These are phyloP conservation scores for Chlorella variabilis DNA, from an alignment of 163 green algal genomes.

Conservation along the genomic window DNA sequence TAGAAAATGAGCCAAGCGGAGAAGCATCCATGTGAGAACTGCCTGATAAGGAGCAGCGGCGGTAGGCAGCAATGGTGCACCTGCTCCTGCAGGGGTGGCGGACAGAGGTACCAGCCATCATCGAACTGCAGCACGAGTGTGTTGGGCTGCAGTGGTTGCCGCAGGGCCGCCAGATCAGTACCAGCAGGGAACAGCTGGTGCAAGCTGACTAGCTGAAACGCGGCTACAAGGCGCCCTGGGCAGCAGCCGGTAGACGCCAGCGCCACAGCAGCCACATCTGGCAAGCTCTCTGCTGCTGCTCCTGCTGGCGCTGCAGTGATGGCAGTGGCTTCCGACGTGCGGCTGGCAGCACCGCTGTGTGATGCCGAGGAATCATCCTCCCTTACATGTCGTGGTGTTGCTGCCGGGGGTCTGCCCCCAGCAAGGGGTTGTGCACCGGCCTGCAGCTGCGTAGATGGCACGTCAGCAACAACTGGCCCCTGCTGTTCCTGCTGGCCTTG, in stretches of 20 bases:
- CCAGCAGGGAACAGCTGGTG: conserved; percentile 18
- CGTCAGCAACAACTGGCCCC: too few relatives aligned
- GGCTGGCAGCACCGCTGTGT: too few relatives aligned
- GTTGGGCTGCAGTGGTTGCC: conserved; percentile 19
- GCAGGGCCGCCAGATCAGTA: conserved; percentile 9
- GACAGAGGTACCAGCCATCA: conserved; percentile 7
- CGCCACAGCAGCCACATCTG: background rate
- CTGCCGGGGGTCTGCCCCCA: too few relatives aligned
- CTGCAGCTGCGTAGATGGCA: too few relatives aligned
- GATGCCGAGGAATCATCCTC: too few relatives aligned
- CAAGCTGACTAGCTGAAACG: conserved; percentile 24
- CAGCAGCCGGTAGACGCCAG: conserved; percentile 12
- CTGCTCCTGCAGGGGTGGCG: conserved; percentile 4
- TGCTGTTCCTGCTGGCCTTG: background rate
- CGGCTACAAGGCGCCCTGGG: conserved; percentile 12
- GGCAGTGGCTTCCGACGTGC: too few relatives aligned
- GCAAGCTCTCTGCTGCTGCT: background rate
- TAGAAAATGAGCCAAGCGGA: too few relatives aligned
- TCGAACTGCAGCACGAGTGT: conserved; percentile 31
- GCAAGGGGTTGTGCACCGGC: too few relatives aligned
- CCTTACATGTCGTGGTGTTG: too few relatives aligned
- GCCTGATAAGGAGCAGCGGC: too few relatives aligned
- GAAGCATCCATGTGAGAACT: background rate
- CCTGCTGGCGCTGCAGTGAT: background rate
- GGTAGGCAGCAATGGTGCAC: background rate